These are phyloP conservation scores for Rhynchospora tenuis DNA, from an alignment of 176 grass and related monocot genomes.

Conservation along the genomic window DNA sequence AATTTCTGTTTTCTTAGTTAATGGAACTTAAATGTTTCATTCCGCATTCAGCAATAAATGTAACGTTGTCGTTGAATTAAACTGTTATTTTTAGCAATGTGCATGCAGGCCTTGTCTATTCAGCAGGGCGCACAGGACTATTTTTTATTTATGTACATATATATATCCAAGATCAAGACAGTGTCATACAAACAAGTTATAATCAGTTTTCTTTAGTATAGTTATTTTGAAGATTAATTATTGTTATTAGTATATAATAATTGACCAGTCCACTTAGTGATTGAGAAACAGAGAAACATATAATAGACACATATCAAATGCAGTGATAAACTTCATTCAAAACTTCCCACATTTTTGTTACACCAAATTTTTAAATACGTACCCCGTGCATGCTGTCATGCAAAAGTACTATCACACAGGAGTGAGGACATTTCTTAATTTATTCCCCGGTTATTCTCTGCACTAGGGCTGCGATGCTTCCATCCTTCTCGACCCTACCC, in stretches of 20 bases:
- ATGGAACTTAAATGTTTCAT: neutral
- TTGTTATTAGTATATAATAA: too few relatives aligned
- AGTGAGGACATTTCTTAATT: neutral
- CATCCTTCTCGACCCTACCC: neutral
- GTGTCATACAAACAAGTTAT: neutral
- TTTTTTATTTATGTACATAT: too few relatives aligned
- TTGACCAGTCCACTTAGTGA: neutral
- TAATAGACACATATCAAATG: neutral
- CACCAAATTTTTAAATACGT: neutral
- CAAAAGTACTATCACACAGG: neutral
- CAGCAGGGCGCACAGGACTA: too few relatives aligned
- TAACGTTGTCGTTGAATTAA: neutral
- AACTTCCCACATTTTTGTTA: neutral
- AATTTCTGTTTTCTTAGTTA: neutral
- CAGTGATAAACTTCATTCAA: neutral
- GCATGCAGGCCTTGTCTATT: too few relatives aligned
- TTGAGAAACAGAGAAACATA: neutral
- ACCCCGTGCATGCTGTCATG: neutral
- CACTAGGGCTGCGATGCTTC: conserved; percentile 22
- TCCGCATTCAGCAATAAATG: neutral
- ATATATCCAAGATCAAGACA: neutral
- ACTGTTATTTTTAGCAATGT: too few relatives aligned
- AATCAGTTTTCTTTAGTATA: too few relatives aligned
- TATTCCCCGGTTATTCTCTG: neutral
- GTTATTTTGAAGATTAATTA: too few relatives aligned